Percentiles rank a stretch among this genome's conserved stretches.
phyloP scores from a whole-genome alignment of 495 filamentous ascomycete species.

The Apiosordaria backusii region DNA sequence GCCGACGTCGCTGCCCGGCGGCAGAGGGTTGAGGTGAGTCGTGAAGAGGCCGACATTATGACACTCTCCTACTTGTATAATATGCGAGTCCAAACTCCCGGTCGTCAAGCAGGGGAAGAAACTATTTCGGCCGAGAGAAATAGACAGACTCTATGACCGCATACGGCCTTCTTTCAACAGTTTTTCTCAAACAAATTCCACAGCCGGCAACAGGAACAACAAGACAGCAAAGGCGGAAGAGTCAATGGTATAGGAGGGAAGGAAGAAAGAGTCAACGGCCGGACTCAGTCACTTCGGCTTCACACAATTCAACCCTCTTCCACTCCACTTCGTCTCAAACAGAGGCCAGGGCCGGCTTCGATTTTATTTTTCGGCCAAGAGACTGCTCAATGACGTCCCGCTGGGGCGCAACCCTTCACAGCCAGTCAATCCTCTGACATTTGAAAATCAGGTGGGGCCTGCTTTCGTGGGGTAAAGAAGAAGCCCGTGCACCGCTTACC shows the following conservation, averaged over 20 bases:
- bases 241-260: not conserved
- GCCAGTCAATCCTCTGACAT: slow-evolving; percentile 29
- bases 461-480: slow-evolving; percentile 17
- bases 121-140: not conserved
- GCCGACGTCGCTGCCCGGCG: slow-evolving; percentile 23
- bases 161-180: not conserved
- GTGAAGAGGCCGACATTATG: slow-evolving; percentile 29
- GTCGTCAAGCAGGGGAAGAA: not conserved
- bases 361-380: slow-evolving; percentile 9
- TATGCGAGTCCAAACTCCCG: not conserved
- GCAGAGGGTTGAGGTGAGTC: slow-evolving; percentile 31
- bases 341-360: not conserved
- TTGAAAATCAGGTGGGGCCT: slow-evolving; percentile 25
- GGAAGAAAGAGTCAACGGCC: not conserved
- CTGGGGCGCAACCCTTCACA: not conserved
- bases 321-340: not conserved
- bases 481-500: not conserved
- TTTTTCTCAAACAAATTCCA: not conserved
- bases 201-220: not conserved
- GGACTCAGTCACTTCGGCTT: not conserved
- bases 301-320: not conserved
- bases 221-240: not conserved
- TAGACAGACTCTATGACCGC: not conserved
- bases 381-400: slow-evolving; percentile 28
- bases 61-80: not conserved